These are phyloP conservation scores for Podaxis sp. DNA, from an alignment of 768 basidiomycete species.

Conservation along the genomic window DNA sequence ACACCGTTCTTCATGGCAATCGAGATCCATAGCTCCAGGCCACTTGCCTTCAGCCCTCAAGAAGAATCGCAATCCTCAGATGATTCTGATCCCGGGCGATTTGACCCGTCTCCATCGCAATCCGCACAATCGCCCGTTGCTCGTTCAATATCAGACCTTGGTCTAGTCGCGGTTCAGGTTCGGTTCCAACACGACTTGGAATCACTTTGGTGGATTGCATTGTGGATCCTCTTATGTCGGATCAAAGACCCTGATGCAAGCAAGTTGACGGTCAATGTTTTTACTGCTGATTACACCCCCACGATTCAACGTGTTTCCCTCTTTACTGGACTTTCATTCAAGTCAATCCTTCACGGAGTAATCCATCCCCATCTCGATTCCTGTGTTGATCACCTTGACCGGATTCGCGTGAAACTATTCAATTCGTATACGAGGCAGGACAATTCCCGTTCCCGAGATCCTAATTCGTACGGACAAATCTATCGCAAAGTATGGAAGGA, in stretches of 20 bases:
- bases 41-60: neutral
- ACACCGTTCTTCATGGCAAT: neutral
- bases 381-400: neutral
- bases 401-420: neutral
- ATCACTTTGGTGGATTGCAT: neutral
- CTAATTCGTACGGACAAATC: neutral
- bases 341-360: neutral
- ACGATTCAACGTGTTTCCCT: neutral
- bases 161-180: neutral
- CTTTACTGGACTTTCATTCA: neutral
- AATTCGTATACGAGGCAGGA: neutral
- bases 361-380: neutral
- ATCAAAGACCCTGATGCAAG: neutral
- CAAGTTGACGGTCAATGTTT: neutral
- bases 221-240: neutral
- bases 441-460: neutral
- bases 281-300: neutral
- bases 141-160: neutral
- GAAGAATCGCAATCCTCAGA: neutral
- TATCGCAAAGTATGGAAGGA: neutral
- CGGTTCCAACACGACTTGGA: neutral
- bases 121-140: neutral
- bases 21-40: neutral
- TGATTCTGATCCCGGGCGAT: neutral
- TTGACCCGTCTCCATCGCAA: neutral